A percentile compares a stretch with the other conserved stretches of the same genome.
Evolutionary conservation across 164 flowering plant species (phyloP).

Genomic region (Protea cynaroides): DNA sequence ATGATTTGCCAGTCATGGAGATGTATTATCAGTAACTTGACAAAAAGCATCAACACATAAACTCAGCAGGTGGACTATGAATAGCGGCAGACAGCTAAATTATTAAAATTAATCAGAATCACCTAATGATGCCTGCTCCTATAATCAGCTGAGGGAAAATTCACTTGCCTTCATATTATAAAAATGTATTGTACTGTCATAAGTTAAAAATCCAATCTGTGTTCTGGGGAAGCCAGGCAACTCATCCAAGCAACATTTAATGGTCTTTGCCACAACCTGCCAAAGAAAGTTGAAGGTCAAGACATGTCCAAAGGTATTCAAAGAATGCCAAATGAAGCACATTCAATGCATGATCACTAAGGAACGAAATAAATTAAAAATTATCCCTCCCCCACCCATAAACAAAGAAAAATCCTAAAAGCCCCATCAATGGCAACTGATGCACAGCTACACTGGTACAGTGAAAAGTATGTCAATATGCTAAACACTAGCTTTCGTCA

Average conservation of each 20-base stretch:
- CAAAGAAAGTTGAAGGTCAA: slow-evolving; percentile 9
- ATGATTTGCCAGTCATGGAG: neutral
- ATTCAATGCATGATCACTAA: too few species aligned
- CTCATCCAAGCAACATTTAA: slow-evolving; percentile 77
- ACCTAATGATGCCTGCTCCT: neutral
- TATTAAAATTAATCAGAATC: neutral
- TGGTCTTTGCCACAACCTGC: slow-evolving; percentile 89
- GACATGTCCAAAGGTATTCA: too few species aligned
- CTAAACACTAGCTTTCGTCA: too few species aligned
- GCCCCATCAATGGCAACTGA: too few species aligned
- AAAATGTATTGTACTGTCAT: slow-evolving; percentile 92
- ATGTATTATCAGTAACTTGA: slow-evolving; percentile 6
- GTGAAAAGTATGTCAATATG: too few species aligned
- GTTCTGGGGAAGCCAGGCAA: slow-evolving; percentile 91
- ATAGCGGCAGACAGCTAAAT: neutral
- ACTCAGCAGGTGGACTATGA: neutral
- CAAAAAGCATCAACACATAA: neutral
- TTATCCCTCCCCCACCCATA: too few species aligned
- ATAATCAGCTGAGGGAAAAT: slow-evolving; percentile 7
- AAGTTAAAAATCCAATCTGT: slow-evolving; percentile 94
- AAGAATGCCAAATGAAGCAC: too few species aligned
- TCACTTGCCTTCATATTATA: slow-evolving; percentile 87
- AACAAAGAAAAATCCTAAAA: too few species aligned
- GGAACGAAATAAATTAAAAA: too few species aligned
- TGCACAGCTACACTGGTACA: too few species aligned